Evolutionary conservation across 163 green algal genomes (phyloP).

Genomic region (Volvox carteri): DNA sequence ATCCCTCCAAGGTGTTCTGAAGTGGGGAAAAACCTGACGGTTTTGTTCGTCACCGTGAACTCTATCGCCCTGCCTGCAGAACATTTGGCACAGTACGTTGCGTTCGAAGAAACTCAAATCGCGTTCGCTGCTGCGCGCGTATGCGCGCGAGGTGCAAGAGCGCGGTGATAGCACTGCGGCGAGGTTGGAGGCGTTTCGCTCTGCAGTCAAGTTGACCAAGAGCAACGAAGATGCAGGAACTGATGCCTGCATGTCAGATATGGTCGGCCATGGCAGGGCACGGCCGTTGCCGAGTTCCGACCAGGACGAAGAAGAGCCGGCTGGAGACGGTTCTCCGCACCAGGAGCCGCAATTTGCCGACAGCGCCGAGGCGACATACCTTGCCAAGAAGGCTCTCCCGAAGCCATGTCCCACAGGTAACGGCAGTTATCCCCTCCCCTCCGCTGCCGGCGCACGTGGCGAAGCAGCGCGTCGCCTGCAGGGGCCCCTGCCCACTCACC

Average conservation of each 20-base stretch:
- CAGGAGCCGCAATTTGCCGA: background rate
- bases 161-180: slow-evolving; percentile 21
- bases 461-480: too few species aligned
- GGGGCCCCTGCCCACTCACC: too few species aligned
- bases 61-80: slow-evolving; percentile 11
- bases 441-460: too few species aligned
- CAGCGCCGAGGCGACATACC: background rate
- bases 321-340: background rate
- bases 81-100: slow-evolving; percentile 47
- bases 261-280: background rate
- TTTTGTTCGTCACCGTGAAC: background rate
- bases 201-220: background rate
- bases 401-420: background rate
- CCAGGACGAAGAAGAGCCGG: background rate
- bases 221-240: background rate
- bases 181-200: slow-evolving; percentile 18
- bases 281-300: background rate
- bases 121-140: slow-evolving; percentile 15
- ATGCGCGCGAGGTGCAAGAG: slow-evolving; percentile 21
- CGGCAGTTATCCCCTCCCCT: too few species aligned
- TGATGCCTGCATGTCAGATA: background rate
- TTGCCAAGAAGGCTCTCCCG: background rate
- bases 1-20: background rate
- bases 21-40: slow-evolving; percentile 8
- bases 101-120: slow-evolving; percentile 36